Evolutionary conservation across 2,329 filamentous ascomycete species (phyloP), one percentile per base, ranked within the genome.

Genomic region (Fonsecaea pedrosoi): DNA sequence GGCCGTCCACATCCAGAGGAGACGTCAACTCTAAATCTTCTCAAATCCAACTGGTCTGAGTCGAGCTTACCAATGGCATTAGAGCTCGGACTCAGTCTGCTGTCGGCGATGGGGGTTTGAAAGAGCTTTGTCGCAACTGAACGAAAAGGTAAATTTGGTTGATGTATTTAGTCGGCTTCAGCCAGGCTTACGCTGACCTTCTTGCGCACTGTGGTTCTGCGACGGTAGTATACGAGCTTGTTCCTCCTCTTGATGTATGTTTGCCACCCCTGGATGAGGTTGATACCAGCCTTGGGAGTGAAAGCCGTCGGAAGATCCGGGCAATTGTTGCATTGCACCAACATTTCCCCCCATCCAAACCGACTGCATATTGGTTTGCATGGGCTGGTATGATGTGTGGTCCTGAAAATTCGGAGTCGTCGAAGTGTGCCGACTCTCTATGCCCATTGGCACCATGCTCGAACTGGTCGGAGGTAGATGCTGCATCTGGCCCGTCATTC

Each of bases 211-310:
- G 40, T 53, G 65, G 7, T 18, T 42, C 21, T 68, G 65, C 32
- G 60, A 68, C 8, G 62, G 56, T 9, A 66, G 18, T 30, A 68
- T 50, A 37, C 60, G 65, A 34, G 60, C 15, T n/a, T 50, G 56
- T 10, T 42, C 59, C 12, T 64, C 56, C 15, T 60, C 66, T 58
- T 68, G 60, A 60, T 60, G 37, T 13, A 60, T 42, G 48, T 54
- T 65, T 45, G 54, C 40, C 32, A 65, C 25, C 4, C 53, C 57
- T 8, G 67, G 40, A 21, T 62, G 56, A 25, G 62, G 53, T 13
- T 56, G 45, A 55, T 69, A 69, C 67, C 69, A 70, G 13, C 48
- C 54, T 21, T 65, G 64, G n/a, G 65, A 37, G 34, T 69, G 66
- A n/a, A 48, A 25, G n/a, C 38, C 30, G 35, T 38, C 15, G 30